Evolutionary conservation across 2,329 filamentous ascomycete genomes (phyloP).

Genomic region (Penicillium olsonii): DNA sequence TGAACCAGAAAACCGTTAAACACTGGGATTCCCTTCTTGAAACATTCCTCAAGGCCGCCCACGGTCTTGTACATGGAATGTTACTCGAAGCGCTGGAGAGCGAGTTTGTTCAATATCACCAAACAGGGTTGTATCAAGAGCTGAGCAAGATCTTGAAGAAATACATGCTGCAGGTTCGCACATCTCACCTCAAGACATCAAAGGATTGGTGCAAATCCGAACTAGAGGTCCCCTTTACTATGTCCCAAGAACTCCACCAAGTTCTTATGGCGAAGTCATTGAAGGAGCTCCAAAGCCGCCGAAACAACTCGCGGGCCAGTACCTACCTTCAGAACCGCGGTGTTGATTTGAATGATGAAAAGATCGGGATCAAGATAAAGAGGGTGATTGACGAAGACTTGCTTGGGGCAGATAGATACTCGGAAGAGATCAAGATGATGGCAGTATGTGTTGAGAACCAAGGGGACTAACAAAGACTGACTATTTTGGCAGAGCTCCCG

Average conservation of each 20-base stretch:
- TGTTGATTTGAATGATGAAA: conserved; percentile 14
- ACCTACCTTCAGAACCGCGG: conserved; percentile 15
- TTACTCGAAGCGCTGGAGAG: conserved; percentile 51
- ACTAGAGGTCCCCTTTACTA: conserved; percentile 58
- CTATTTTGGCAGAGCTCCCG: conserved; percentile 36
- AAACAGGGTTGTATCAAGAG: conserved; percentile 38
- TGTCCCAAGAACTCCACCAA: conserved; percentile 35
- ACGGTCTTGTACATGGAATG: conserved; percentile 31
- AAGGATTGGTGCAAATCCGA: conserved; percentile 58
- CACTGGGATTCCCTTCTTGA: conserved; percentile 61
- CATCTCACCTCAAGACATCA: conserved; percentile 45
- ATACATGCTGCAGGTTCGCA: conserved; percentile 49
- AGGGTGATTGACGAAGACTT: conserved; percentile 27
- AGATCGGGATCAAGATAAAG: conserved; percentile 19
- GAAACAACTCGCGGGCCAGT: conserved; percentile 20
- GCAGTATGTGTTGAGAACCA: conserved; percentile 33
- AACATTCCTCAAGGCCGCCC: conserved; percentile 36
- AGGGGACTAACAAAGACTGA: conserved; percentile 7
- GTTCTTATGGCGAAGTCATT: conserved; percentile 18
- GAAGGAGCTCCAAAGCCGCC: conserved; percentile 14
- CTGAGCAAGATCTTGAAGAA: conserved; percentile 44
- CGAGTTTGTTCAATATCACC: conserved; percentile 35
- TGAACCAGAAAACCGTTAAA: conserved; percentile 59
- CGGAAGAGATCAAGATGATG: conserved; percentile 44
- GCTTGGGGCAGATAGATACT: conserved; percentile 36